Percentiles rank a stretch among this genome's conserved stretches.
Conservation (phyloP, 2,329 filamentous ascomycete genomes). For the Dendrostoma leiphaemia region DNA sequence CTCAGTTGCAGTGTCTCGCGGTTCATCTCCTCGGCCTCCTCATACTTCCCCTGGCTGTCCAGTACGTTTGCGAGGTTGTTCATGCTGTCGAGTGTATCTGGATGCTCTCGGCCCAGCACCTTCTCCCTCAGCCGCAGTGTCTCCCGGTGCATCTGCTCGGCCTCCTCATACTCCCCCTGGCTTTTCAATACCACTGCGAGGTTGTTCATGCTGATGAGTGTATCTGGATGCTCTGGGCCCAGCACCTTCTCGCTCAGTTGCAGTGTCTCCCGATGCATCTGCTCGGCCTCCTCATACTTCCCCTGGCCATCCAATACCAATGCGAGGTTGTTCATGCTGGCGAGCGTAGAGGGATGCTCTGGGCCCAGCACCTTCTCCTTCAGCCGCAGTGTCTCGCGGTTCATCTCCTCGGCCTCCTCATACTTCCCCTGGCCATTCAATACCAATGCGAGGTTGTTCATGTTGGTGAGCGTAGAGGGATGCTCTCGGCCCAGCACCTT, state of each 20-base stretch:
- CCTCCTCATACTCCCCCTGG: too few species aligned
- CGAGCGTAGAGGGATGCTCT: slow-evolving; percentile 12
- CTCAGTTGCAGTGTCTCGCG: too few species aligned
- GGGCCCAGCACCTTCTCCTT: slow-evolving; percentile 9
- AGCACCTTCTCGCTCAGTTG: slow-evolving; percentile 14
- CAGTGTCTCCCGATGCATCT: slow-evolving; percentile 16
- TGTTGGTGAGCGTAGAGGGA: slow-evolving; percentile 15
- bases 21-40: too few species aligned
- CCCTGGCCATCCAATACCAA: slow-evolving; percentile 1
- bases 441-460: slow-evolving; percentile 15
- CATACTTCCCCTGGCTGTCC: too few species aligned
- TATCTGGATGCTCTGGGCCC: slow-evolving; percentile 20
- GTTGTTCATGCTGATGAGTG: too few species aligned
- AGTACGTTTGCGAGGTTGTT: too few species aligned
- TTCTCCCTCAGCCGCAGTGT: too few species aligned
- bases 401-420: neutral
- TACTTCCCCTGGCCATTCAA: slow-evolving; percentile 6
- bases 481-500: slow-evolving; percentile 19
- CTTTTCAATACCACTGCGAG: too few species aligned
- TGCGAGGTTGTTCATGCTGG: slow-evolving; percentile 19
- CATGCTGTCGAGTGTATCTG: too few species aligned
- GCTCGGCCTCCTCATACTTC: slow-evolving; percentile 21
- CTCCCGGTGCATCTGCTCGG: too few species aligned
- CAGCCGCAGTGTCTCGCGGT: neutral
- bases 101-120: too few species aligned